Conservation (phyloP, 805 yeast genomes). For the Torulaspora indica region DNA sequence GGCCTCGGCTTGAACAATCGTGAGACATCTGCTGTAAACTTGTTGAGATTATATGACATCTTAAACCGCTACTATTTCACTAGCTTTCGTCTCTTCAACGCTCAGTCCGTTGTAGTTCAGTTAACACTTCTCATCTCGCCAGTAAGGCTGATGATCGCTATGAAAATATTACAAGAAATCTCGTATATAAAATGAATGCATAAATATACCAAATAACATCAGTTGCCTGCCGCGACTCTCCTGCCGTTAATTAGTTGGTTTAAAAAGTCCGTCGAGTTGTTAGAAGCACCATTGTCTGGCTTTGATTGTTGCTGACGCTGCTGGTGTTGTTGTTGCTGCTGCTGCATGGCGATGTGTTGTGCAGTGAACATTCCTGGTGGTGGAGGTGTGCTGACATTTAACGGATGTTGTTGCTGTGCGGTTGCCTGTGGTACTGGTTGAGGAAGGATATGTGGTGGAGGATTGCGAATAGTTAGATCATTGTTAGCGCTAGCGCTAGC, state of each 20-base stretch:
- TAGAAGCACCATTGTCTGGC: conserved; percentile 31
- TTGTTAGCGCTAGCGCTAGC: conserved; percentile 30
- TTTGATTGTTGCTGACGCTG: conserved; percentile 24
- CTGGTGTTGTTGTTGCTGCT: conserved; percentile 21
- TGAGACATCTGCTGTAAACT: conserved; percentile 39
- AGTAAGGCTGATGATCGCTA: background rate
- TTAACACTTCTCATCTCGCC: background rate
- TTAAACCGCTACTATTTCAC: background rate
- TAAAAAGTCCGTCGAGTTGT: conserved; percentile 72
- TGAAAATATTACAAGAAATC: conserved; percentile 7
- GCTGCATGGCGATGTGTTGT: conserved; percentile 14
- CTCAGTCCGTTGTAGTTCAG: background rate
- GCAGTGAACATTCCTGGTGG: conserved; percentile 62
- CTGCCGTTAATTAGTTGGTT: conserved; percentile 84
- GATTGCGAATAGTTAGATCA: conserved; percentile 21
- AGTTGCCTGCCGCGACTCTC: conserved; percentile 38
- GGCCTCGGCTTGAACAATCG: conserved; percentile 48
- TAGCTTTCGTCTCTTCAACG: background rate
- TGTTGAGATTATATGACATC: conserved; percentile 33
- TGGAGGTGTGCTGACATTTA: conserved; percentile 53
- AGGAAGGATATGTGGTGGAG: conserved; percentile 16
- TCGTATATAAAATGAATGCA: conserved; percentile 6
- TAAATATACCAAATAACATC: conserved; percentile 3
- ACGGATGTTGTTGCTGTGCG: conserved; percentile 37
- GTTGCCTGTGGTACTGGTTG: conserved; percentile 23